Evolutionary conservation across 2,329 filamentous ascomycete species (phyloP), one percentile per base, ranked within the genome.

Genomic region (Penicillium occitanis): DNA sequence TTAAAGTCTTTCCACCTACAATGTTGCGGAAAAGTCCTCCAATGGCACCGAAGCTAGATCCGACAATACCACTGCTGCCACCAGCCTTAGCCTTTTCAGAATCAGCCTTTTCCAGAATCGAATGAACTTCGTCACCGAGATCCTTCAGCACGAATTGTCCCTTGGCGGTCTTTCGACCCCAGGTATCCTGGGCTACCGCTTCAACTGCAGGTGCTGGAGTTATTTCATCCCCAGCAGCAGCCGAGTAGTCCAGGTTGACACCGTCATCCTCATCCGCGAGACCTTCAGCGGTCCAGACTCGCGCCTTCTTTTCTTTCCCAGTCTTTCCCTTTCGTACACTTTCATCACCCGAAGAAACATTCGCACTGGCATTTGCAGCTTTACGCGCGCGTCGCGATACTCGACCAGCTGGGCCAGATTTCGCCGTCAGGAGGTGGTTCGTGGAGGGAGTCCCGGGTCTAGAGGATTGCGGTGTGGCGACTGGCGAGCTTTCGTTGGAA

Each of bases 111-210:
- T 92, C 88, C 53, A 99, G 84, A 65, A 99, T 97, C 42, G 88
- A 90, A 73, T 97, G 90, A 17, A 99, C 92, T 79, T 99, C 93
- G 70, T 97, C 92, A 68, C 93, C 94, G 6, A 99, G 81, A 73
- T 99, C 95, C 74, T 91, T 96, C 69, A 99, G 82, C 59, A 98
- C 90, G 73, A 98, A 99, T 75, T 97, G 91, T 61, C 95, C 95
- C 80, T 94, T 93, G 62, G 86, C 87, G 14, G 91, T 96, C 74
- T 88, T 90, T 42, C 86, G 91, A 42, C 95, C 95, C 92, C 93
- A 97, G 1, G 91, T 88, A 13, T 89, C 87, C 61, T 91, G 86
- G 68, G 92, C 88, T 37, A 97, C 88, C 50, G 87, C 86, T 72
- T 96, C 91, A 2, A 96, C 79, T 10, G 86, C 85, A 25, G 87